Evolutionary conservation across 768 basidiomycete genomes (phyloP), one percentile per base, ranked within the genome.

Genomic region (Tulasnella sp.): DNA sequence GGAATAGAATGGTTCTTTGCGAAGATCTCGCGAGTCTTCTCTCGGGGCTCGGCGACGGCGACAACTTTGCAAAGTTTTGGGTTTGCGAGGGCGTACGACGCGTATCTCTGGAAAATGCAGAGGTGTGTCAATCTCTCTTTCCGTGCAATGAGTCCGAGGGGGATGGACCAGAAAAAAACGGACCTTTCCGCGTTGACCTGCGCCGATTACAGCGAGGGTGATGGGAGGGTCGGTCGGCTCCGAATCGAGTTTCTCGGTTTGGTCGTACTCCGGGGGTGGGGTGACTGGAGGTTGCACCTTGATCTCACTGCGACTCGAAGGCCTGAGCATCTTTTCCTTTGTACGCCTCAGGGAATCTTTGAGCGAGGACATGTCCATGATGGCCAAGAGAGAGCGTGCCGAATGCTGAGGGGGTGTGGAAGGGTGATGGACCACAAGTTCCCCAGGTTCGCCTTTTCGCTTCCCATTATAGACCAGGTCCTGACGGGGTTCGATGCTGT

Each of bases 21-120:
- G 80, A 94, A 91, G 78, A 85, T 83, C 48, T 85, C 83, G 73
- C 88, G 89, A 1, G 93, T 91, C 78, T 90, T 88, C 5, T 87
- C 86, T 26, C 93, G 89, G 3, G 94, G 94, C 80, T 96, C 95
- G 20, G 93, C 94, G 78, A 96, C 92, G 29, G 94, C 91, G 23
- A 95, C 91, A 57, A 96, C 87, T 82, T 89, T 92, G 87, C 92
- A 93, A 39, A 84, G 84, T 4, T 88, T 84, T 3, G 95, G 93
- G 71, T 86, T 84, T 23, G 84, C 77, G 44, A 90, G 84, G 0
- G 93, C 90, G 81, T 92, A 94, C 40, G 79, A 79, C 0, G 91
- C 87, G 80, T 95, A 96, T 29, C 83, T 84, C 91, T 94, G 79
- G 10, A 70, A 11, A 72, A 18, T 73, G 18, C 32, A 7, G 51